Evolutionary conservation across 192 early-diverging fungal genomes (phyloP).

Genomic region (Coemansia sp.): DNA sequence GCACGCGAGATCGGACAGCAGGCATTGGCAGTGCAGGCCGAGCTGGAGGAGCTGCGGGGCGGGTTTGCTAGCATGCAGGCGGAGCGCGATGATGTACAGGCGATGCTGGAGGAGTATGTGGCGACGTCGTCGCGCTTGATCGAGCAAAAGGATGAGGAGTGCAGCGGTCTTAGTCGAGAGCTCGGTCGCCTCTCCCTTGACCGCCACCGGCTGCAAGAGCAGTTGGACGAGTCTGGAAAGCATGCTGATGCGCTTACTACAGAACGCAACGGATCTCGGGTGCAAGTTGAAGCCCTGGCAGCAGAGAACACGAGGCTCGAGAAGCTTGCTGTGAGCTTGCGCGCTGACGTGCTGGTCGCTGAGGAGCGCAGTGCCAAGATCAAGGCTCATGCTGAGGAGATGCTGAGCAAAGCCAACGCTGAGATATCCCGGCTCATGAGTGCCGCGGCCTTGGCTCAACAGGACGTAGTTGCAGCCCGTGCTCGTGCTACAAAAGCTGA

Average conservation of each 20-base stretch:
- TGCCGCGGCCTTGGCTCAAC: neutral
- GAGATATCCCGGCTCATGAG: conserved; percentile 34
- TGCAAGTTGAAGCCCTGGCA: conserved; percentile 10
- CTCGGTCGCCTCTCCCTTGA: conserved; percentile 35
- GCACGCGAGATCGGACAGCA: conserved; percentile 12
- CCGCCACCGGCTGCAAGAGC: conserved; percentile 32
- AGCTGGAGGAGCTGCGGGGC: neutral
- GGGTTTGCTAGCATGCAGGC: conserved; percentile 8
- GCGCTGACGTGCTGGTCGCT: conserved; percentile 38
- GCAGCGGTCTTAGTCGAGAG: conserved; percentile 32
- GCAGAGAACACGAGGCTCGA: conserved; percentile 35
- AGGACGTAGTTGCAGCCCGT: conserved; percentile 10
- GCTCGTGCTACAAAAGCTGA: conserved; percentile 19
- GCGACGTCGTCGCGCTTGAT: conserved; percentile 29
- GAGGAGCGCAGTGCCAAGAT: conserved; percentile 43
- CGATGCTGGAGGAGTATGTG: conserved; percentile 41
- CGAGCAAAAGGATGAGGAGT: conserved; percentile 32
- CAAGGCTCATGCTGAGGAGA: conserved; percentile 45
- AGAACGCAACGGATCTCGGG: conserved; percentile 26
- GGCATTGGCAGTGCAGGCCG: neutral
- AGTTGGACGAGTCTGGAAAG: conserved; percentile 11
- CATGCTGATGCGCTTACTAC: neutral
- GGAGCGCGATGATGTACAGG: conserved; percentile 32
- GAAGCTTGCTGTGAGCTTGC: conserved; percentile 18
- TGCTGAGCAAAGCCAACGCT: conserved; percentile 38